A percentile compares a stretch with the other conserved stretches of the same genome.
These are phyloP conservation scores for Sporothrix globosa DNA, from an alignment of 2,329 filamentous ascomycete genomes.

Conservation along the genomic window DNA sequence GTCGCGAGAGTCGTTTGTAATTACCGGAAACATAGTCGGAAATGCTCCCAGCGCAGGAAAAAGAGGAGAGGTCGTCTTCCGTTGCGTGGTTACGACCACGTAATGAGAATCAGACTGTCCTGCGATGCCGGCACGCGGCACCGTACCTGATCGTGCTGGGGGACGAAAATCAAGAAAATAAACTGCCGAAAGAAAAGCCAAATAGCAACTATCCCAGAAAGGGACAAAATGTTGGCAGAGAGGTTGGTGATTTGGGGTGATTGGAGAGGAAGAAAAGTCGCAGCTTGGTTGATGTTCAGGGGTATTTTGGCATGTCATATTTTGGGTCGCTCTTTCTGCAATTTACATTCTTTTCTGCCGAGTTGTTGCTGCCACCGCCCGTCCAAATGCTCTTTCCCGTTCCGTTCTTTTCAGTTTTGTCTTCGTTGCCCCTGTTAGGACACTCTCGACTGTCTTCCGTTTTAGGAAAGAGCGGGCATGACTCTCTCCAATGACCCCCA, in stretches of 20 bases:
- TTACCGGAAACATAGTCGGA: neutral
- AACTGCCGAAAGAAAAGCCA: neutral
- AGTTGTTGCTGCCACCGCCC: neutral
- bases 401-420: neutral
- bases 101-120: constrained; percentile 18
- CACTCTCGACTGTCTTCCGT: neutral
- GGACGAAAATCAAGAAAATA: neutral
- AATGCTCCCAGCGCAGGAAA: neutral
- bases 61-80: neutral
- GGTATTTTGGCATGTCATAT: neutral
- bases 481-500: constrained; percentile 19
- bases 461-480: constrained; percentile 17
- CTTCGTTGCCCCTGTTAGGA: neutral
- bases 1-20: neutral
- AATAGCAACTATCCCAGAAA: neutral
- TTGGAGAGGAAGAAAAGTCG: neutral
- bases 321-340: neutral
- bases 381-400: neutral
- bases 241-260: neutral
- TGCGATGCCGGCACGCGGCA: neutral
- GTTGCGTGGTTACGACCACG: constrained; percentile 18
- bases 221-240: neutral
- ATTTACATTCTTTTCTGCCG: neutral
- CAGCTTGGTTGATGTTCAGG: neutral
- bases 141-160: constrained; percentile 11